Percentiles rank a stretch among this genome's conserved stretches.
These are phyloP conservation scores for Backusella luteola DNA, from an alignment of 192 early-diverging fungal species.

Conservation along the genomic window DNA sequence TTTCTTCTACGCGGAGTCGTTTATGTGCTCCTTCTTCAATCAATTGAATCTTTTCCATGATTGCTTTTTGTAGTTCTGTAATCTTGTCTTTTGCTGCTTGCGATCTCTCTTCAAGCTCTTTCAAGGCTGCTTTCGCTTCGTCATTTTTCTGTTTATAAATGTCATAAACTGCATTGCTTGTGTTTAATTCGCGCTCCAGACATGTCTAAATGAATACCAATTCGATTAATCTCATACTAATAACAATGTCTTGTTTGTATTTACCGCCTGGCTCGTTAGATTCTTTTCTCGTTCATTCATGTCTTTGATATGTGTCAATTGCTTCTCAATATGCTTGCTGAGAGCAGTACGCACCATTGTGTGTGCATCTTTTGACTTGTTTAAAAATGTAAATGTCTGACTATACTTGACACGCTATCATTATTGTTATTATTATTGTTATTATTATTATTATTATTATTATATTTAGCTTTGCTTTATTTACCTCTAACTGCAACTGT, in stretches of 20 bases:
- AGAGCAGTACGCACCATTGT: constrained; percentile 71
- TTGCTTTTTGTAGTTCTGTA: constrained; percentile 37
- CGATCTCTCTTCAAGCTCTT: constrained; percentile 59
- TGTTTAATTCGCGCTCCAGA: constrained; percentile 16
- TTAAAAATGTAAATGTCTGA: constrained; percentile 75
- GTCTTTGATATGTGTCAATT: constrained; percentile 81
- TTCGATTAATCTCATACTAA: too few relatives aligned
- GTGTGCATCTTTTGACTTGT: constrained; percentile 73
- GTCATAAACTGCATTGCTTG: constrained; percentile 5
- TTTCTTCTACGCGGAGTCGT: constrained; percentile 59
- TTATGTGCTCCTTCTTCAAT: constrained; percentile 44
- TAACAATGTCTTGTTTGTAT: background rate
- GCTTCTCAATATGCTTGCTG: constrained; percentile 81
- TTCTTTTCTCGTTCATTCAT: constrained; percentile 80
- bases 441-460: constrained; percentile 48
- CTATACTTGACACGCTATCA: constrained; percentile 67
- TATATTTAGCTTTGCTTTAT: too few relatives aligned
- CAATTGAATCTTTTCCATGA: constrained; percentile 18
- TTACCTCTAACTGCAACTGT: constrained; percentile 20
- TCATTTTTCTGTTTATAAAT: constrained; percentile 22
- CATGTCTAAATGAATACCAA: background rate
- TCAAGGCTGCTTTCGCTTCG: constrained; percentile 6
- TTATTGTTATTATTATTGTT: background rate
- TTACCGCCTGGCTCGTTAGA: constrained; percentile 50
- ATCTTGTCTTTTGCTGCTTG: constrained; percentile 48